Conservation (phyloP, 2,329 filamentous ascomycete species). For the Alternaria postmessia region DNA sequence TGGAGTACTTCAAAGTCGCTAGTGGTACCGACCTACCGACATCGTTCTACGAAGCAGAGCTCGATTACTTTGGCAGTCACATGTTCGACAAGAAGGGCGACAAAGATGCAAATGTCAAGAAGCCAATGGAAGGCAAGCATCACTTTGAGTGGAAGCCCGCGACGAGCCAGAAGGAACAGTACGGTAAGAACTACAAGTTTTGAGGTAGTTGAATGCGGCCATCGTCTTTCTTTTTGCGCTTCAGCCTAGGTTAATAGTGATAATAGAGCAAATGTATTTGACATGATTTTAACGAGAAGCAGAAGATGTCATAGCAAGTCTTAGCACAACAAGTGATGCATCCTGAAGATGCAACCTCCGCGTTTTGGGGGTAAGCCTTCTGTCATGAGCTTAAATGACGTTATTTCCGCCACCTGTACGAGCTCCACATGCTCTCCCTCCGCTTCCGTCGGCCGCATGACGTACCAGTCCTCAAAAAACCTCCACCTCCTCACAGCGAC, state of each 20-base stretch:
- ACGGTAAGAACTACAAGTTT: conserved; percentile 25
- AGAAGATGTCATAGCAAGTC: background rate
- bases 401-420: background rate
- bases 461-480: background rate
- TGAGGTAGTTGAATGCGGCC: background rate
- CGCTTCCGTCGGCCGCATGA: background rate
- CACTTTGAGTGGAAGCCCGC: conserved; percentile 70
- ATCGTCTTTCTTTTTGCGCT: background rate
- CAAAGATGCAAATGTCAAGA: conserved; percentile 53
- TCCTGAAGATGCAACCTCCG: background rate
- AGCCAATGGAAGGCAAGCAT: conserved; percentile 64
- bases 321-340: background rate
- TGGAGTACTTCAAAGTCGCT: conserved; percentile 74
- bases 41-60: conserved; percentile 73
- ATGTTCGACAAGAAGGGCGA: conserved; percentile 69
- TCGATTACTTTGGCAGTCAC: conserved; percentile 75
- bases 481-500: background rate
- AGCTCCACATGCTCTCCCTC: background rate
- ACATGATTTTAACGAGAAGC: background rate
- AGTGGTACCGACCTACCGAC: conserved; percentile 69
- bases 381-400: background rate
- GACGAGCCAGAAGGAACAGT: conserved; percentile 32
- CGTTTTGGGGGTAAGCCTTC: background rate
- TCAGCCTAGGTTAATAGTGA: background rate
- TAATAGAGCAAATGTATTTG: background rate